phyloP scores from a whole-genome alignment of 2,329 filamentous ascomycete species.

The Hypocreales sp. region DNA sequence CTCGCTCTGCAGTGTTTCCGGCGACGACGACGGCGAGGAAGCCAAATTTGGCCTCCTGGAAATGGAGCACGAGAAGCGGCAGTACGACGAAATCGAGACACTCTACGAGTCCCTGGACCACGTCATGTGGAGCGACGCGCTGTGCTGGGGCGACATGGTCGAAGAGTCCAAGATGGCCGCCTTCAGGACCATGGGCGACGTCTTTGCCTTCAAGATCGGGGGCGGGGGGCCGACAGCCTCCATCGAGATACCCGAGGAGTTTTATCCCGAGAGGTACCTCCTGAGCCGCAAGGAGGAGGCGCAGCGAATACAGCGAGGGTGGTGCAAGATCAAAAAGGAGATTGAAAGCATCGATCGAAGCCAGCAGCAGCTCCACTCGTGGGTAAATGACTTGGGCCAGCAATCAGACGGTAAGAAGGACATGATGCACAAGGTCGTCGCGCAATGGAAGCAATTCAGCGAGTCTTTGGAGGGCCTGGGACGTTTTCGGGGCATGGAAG shows the following conservation, averaged over 20 bases:
- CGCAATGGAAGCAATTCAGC: slow-evolving; percentile 16
- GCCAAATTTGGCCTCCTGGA: slow-evolving; percentile 26
- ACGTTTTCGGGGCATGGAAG: slow-evolving; percentile 19
- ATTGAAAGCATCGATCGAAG: slow-evolving; percentile 9
- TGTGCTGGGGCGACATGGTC: slow-evolving; percentile 19
- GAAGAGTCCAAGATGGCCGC: slow-evolving; percentile 24
- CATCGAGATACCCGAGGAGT: slow-evolving; percentile 32
- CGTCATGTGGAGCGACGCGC: slow-evolving; percentile 29
- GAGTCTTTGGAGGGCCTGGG: slow-evolving; percentile 20
- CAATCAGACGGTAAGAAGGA: slow-evolving; percentile 13
- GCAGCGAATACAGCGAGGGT: slow-evolving; percentile 24
- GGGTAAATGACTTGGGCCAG: slow-evolving; percentile 12
- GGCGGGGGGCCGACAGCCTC: slow-evolving; percentile 24
- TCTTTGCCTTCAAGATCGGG: slow-evolving; percentile 30
- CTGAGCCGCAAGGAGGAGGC: slow-evolving; percentile 28
- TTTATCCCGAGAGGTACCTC: slow-evolving; percentile 40
- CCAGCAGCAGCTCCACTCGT: slow-evolving; percentile 11
- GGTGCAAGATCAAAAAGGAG: slow-evolving; percentile 15
- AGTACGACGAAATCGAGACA: slow-evolving; percentile 23
- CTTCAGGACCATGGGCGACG: slow-evolving; percentile 30
- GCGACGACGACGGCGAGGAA: slow-evolving; percentile 14
- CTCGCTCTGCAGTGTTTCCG: slow-evolving; percentile 12
- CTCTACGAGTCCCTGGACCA: slow-evolving; percentile 33
- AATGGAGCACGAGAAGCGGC: slow-evolving; percentile 18
- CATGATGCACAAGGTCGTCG: slow-evolving; percentile 13